Evolutionary conservation across 164 flowering plant genomes (phyloP), one percentile per base, ranked within the genome.

Genomic region (Liquidambar formosana): DNA sequence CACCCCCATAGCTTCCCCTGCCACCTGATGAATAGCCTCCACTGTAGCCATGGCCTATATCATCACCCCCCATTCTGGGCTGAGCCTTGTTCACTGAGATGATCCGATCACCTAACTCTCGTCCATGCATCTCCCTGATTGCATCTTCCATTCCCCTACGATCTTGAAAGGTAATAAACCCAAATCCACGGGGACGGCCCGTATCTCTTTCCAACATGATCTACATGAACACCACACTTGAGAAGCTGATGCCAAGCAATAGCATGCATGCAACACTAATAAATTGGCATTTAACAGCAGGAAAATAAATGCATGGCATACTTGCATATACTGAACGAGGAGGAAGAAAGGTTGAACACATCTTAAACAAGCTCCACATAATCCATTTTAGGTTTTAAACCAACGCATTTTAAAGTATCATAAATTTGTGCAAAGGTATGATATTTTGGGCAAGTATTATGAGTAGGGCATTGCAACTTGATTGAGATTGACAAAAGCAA

Each of bases 111-210:
- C 89, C 92, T 22, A 93, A 73, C 75, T 96, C 98, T 61, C 86
- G 84, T 9, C 96, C 97, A 79, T 95, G 91, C 97, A 96, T 93
- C 71, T 93, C 96, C 51, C 86, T 81, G 52, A 96, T 93, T 51
- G 99, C 93, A 78, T 89, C 92, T 57, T 96, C 98, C 98, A 93
- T 85, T 38, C 84, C 95, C 53, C 96, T 81, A 23, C 85, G 97
- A 75, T 96, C 99, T 57, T 92, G 77, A 82, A 85, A 96, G 11
- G 98, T 96, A 65, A 96, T 86, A 78, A 96, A 96, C 21, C 97
- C 99, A 84, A 96, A 96, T 56, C 99, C 99, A 54, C 98, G 97
- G 62, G 97, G 95, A 18, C 97, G 92, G 23, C 92, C 92, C 14
- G 98, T 86, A 71, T 90, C 96, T 81, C 97, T 91, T 72, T 96